These are phyloP conservation scores for Filobasidium wieringae DNA, from an alignment of 768 basidiomycete genomes.

Conservation along the genomic window DNA sequence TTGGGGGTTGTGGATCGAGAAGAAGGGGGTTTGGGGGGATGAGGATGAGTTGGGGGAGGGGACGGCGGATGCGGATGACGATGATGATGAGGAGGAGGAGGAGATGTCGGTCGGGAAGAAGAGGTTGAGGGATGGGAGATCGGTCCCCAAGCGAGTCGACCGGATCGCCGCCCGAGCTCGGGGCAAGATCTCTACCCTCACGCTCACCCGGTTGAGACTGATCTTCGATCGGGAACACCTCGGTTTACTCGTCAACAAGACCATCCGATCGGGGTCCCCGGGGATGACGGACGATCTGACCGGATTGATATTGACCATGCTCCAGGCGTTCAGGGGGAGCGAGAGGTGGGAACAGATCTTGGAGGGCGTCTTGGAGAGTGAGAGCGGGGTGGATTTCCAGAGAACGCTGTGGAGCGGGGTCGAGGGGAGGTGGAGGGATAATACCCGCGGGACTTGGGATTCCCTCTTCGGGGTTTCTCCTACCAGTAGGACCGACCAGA, in stretches of 20 bases:
- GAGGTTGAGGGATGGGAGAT: not conserved
- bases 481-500: constrained; percentile 16
- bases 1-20: constrained; percentile 36
- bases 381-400: constrained; percentile 23
- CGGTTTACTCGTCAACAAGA: not conserved
- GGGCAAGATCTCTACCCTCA: not conserved
- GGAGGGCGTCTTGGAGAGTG: constrained; percentile 39
- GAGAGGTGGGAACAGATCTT: constrained; percentile 51
- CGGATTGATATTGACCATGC: constrained; percentile 50
- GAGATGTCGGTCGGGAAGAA: not conserved
- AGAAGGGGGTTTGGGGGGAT: constrained; percentile 12
- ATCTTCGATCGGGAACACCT: constrained; percentile 6
- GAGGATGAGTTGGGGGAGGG: constrained; percentile 5
- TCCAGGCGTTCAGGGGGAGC: constrained; percentile 49
- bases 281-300: constrained; percentile 40
- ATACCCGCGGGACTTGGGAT: constrained; percentile 4
- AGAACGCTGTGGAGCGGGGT: constrained; percentile 52
- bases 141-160: not conserved
- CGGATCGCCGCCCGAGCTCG: not conserved
- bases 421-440: constrained; percentile 22
- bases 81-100: constrained; percentile 20
- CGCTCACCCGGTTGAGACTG: constrained; percentile 1
- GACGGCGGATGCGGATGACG: constrained; percentile 8
- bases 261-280: not conserved
- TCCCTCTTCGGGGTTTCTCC: not conserved